Conservation (phyloP, 441 rosid genomes). For the Breynia disticha region DNA sequence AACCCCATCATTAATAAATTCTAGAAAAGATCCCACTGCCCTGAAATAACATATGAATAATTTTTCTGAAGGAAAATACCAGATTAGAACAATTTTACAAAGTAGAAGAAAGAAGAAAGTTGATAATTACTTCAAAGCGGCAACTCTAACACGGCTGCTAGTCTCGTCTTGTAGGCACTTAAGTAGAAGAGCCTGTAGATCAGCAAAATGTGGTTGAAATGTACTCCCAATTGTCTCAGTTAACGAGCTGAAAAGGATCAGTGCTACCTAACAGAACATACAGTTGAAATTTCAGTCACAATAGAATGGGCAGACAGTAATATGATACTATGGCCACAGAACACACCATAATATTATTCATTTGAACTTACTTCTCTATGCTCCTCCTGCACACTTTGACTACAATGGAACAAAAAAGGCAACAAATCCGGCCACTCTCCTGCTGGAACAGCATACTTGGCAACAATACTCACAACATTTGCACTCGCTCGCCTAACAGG, state of each 20-base stretch:
- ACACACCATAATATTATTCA: background rate
- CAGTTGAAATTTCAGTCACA: too few species aligned
- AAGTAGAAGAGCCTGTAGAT: conserved; percentile 85
- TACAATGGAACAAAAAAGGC: conserved; percentile 82
- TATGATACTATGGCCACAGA: background rate
- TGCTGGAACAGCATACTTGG: conserved; percentile 90
- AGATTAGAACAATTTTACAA: background rate
- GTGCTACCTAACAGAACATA: conserved; percentile 52
- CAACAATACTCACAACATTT: conserved; percentile 87
- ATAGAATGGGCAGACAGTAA: background rate
- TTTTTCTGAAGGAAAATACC: conserved; percentile 11
- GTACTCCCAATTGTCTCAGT: conserved; percentile 93
- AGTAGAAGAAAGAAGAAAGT: background rate
- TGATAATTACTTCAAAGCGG: conserved; percentile 84
- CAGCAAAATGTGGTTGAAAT: conserved; percentile 78
- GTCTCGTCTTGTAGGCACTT: conserved; percentile 91
- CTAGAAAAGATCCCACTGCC: conserved; percentile 97
- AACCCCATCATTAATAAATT: conserved; percentile 69
- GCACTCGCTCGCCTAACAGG: conserved; percentile 98
- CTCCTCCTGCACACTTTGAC: conserved; percentile 96
- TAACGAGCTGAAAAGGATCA: conserved; percentile 96
- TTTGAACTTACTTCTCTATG: conserved; percentile 70
- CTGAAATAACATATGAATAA: conserved; percentile 29
- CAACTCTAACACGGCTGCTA: conserved; percentile 90
- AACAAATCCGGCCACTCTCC: conserved; percentile 99